Conservation (phyloP, 2,329 filamentous ascomycete species). For the Colletotrichum camelliae region DNA sequence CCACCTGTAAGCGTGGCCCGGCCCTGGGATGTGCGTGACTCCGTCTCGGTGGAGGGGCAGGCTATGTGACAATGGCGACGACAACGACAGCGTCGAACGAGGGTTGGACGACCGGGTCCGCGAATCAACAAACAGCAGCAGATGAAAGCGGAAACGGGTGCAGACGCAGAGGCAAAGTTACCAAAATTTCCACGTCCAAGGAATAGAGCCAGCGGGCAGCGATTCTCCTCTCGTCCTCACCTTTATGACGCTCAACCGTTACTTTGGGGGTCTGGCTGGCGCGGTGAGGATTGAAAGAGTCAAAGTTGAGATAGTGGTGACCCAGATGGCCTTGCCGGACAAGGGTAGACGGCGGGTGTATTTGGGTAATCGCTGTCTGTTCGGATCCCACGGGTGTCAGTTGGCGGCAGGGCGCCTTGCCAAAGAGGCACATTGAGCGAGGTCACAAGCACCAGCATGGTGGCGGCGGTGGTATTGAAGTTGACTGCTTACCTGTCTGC, state of each 20-base stretch:
- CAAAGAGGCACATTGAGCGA: neutral
- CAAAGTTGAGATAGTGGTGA: neutral
- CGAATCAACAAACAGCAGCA: neutral
- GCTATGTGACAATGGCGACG: neutral
- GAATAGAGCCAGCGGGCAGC: neutral
- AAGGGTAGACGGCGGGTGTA: neutral
- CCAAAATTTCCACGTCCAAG: neutral
- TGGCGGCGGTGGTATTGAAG: neutral
- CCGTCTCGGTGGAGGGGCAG: conserved; percentile 2
- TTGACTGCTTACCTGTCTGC: neutral
- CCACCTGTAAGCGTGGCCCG: conserved; percentile 3
- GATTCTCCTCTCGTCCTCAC: neutral
- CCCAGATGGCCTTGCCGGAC: neutral
- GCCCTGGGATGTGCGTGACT: neutral
- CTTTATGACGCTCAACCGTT: neutral
- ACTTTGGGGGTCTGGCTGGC: neutral
- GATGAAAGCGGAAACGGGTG: neutral
- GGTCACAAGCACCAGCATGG: conserved; percentile 12
- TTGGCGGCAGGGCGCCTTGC: conserved; percentile 7
- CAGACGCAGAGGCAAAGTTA: neutral
- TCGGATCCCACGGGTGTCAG: conserved; percentile 13
- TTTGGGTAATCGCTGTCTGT: neutral
- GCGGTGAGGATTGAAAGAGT: neutral
- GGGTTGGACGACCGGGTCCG: neutral
- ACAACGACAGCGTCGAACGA: neutral